A percentile compares a stretch with the other conserved stretches of the same genome.
These are phyloP conservation scores for Rehmannia glutinosa DNA, from an alignment of 257 asterid species.

Conservation along the genomic window DNA sequence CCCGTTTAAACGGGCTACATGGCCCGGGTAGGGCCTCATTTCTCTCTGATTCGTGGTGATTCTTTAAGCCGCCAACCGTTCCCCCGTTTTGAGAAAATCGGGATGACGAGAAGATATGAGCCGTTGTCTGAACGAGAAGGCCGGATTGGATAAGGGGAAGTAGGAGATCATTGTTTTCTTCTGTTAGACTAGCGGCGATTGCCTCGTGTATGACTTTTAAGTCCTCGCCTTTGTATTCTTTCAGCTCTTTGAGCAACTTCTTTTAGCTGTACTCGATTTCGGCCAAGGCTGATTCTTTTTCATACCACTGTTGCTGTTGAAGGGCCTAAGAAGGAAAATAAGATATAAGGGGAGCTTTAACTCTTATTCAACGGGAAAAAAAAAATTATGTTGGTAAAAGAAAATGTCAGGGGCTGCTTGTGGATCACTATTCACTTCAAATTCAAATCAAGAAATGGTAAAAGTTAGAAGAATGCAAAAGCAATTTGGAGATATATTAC, in stretches of 20 bases:
- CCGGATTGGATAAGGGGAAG: constrained; percentile 94
- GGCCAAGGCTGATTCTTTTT: constrained; percentile 73
- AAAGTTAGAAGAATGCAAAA: too few relatives aligned
- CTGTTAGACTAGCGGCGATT: constrained; percentile 73
- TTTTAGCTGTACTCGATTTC: constrained; percentile 73
- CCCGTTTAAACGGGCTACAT: constrained; percentile 29
- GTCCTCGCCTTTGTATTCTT: constrained; percentile 79
- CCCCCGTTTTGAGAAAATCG: constrained; percentile 54
- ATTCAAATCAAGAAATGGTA: too few relatives aligned
- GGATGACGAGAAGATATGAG: constrained; percentile 25
- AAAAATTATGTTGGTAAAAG: too few relatives aligned
- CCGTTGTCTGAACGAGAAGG: too few relatives aligned
- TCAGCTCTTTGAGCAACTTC: constrained; percentile 73
- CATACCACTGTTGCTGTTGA: constrained; percentile 89
- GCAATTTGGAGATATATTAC: too few relatives aligned
- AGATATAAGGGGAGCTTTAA: not conserved
- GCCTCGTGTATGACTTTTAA: constrained; percentile 83
- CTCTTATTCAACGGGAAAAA: not conserved
- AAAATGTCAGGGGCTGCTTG: too few relatives aligned
- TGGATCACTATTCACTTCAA: too few relatives aligned
- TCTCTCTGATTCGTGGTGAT: constrained; percentile 18
- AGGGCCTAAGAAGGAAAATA: constrained; percentile 43
- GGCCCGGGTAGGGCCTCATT: constrained; percentile 26
- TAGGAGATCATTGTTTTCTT: constrained; percentile 74
- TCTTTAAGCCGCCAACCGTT: constrained; percentile 32